Percentiles rank a stretch among this genome's conserved stretches.
Evolutionary conservation across 495 filamentous ascomycete genomes (phyloP).

Genomic region (Annulohypoxylon maeteangense): DNA sequence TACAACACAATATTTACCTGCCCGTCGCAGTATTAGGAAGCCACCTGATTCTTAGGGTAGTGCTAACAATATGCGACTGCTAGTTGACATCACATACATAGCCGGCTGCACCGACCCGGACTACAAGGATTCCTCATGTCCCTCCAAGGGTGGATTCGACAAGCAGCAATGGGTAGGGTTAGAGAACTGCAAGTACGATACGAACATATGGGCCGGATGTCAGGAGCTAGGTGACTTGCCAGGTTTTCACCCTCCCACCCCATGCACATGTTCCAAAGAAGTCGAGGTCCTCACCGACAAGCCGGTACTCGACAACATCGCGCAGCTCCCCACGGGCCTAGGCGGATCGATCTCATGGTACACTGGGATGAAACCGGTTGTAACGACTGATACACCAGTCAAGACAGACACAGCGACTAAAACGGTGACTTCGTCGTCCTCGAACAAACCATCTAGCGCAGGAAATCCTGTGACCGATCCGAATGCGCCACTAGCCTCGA

Average conservation of each 20-base stretch:
- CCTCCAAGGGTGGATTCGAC: slow-evolving; percentile 34
- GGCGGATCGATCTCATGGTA: slow-evolving; percentile 48
- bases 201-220: slow-evolving; percentile 36
- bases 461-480: background rate
- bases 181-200: slow-evolving; percentile 38
- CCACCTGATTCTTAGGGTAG: background rate
- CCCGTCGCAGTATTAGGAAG: background rate
- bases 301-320: slow-evolving; percentile 39
- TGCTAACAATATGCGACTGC: background rate
- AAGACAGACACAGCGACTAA: background rate
- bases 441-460: background rate
- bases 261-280: slow-evolving; percentile 40
- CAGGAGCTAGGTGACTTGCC: slow-evolving; percentile 25
- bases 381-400: background rate
- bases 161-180: slow-evolving; percentile 47
- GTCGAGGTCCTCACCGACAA: slow-evolving; percentile 38
- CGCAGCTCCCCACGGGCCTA: slow-evolving; percentile 33
- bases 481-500: background rate
- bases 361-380: slow-evolving; percentile 21
- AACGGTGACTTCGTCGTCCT: background rate
- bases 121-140: slow-evolving; percentile 39
- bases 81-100: slow-evolving; percentile 44
- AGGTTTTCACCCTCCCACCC: slow-evolving; percentile 22
- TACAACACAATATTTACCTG: background rate
- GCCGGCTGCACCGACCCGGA: slow-evolving; percentile 46